These are phyloP conservation scores for Suhomyces faveliae DNA, from an alignment of 805 yeast species.

Conservation along the genomic window DNA sequence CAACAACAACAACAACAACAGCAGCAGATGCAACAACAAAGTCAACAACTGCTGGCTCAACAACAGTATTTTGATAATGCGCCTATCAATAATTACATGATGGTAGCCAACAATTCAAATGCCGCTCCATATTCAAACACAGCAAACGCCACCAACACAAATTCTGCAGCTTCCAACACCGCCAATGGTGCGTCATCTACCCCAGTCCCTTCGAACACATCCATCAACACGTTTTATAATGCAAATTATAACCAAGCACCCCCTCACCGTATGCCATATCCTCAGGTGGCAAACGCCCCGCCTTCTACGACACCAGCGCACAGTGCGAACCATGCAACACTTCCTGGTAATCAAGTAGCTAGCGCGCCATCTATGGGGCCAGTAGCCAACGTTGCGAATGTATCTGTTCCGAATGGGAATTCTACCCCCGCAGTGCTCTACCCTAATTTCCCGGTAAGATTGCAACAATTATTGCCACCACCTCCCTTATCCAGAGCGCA, in stretches of 20 bases:
- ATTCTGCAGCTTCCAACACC: slow-evolving; percentile 7
- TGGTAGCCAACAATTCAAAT: slow-evolving; percentile 16
- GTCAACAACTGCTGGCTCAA: slow-evolving; percentile 2
- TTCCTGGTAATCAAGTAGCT: background rate
- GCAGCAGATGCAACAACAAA: slow-evolving; percentile 5
- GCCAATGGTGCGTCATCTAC: slow-evolving; percentile 7
- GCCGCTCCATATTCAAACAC: slow-evolving; percentile 6
- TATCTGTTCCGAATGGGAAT: background rate
- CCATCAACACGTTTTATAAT: slow-evolving; percentile 9
- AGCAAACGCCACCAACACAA: slow-evolving; percentile 7
- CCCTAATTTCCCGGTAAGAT: slow-evolving; percentile 24
- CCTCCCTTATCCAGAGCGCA: slow-evolving; percentile 49
- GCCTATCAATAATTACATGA: slow-evolving; percentile 23
- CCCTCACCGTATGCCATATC: slow-evolving; percentile 8
- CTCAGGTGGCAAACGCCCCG: slow-evolving; percentile 8
- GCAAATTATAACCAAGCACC: slow-evolving; percentile 5
- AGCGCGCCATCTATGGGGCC: background rate
- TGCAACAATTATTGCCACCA: slow-evolving; percentile 38
- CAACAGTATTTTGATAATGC: slow-evolving; percentile 12
- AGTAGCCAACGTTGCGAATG: background rate
- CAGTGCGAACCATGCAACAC: slow-evolving; percentile 7
- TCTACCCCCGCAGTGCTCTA: slow-evolving; percentile 14
- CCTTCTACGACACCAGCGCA: slow-evolving; percentile 5
- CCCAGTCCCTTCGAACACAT: slow-evolving; percentile 7
- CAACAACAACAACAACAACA: slow-evolving; percentile 10